These are phyloP conservation scores for Lactarius tabidus DNA, from an alignment of 768 basidiomycete species.

Conservation along the genomic window DNA sequence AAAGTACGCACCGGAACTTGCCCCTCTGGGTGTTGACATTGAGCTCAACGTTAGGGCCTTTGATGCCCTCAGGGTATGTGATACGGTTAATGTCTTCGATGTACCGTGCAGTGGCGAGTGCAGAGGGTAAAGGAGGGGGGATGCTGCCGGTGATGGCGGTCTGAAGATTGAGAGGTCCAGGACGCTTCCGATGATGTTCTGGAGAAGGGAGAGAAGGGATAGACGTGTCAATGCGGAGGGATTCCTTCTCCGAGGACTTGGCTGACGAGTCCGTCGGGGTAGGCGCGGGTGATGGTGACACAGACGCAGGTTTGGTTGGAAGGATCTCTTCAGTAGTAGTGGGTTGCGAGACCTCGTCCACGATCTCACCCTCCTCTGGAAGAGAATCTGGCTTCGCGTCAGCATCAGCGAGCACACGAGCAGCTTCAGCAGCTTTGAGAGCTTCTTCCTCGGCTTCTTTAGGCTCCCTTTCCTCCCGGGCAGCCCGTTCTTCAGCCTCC, in stretches of 20 bases:
- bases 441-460: conserved; percentile 36
- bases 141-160: conserved; percentile 42
- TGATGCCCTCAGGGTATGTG: too few species aligned
- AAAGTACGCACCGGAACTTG: conserved; percentile 55
- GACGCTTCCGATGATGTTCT: conserved; percentile 49
- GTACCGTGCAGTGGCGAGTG: too few species aligned
- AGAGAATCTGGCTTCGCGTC: conserved; percentile 34
- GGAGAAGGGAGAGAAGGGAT: conserved; percentile 40
- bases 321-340: conserved; percentile 27
- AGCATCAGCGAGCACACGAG: conserved; percentile 33
- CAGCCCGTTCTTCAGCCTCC: conserved; percentile 28
- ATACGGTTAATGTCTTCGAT: too few species aligned
- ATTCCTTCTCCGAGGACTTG: conserved; percentile 46
- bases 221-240: conserved; percentile 63
- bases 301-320: conserved; percentile 4
- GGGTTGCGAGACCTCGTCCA: conserved; percentile 35
- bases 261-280: conserved; percentile 42
- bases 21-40: too few species aligned
- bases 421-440: conserved; percentile 33
- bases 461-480: conserved; percentile 30
- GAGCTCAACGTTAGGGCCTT: too few species aligned
- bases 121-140: too few species aligned
- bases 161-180: conserved; percentile 70
- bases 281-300: conserved; percentile 34
- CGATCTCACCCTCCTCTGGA: conserved; percentile 46